Conservation (phyloP, 768 basidiomycete genomes). For the Paxillus rubicundulus region DNA sequence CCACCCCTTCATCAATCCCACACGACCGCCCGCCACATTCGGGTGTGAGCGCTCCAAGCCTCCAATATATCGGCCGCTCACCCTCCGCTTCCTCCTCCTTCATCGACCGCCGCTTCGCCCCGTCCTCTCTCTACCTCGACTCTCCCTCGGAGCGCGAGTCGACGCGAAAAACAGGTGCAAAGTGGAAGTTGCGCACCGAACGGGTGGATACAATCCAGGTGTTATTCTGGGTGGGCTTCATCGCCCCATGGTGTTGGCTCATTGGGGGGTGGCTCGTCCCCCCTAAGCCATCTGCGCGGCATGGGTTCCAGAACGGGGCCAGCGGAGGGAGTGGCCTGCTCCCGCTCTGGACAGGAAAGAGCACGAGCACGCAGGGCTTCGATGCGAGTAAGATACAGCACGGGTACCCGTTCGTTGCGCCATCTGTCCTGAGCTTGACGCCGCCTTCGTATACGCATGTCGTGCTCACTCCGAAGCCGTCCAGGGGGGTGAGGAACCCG, state of each 20-base stretch:
- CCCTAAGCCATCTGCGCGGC: conserved; percentile 13
- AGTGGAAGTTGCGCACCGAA: conserved; percentile 12
- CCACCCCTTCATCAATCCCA: background rate
- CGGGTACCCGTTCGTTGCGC: conserved; percentile 61
- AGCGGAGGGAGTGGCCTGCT: conserved; percentile 39
- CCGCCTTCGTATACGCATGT: conserved; percentile 22
- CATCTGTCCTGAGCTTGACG: conserved; percentile 39
- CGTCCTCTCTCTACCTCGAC: conserved; percentile 39
- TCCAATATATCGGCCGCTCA: conserved; percentile 24
- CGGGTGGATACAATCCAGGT: conserved; percentile 43
- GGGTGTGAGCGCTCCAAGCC: conserved; percentile 23
- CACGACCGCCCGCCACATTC: conserved; percentile 10
- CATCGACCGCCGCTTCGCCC: conserved; percentile 49
- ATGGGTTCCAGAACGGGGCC: conserved; percentile 28
- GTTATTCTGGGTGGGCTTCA: conserved; percentile 74
- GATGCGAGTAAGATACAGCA: conserved; percentile 44
- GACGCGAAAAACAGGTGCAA: conserved; percentile 15
- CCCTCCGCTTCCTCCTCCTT: conserved; percentile 49
- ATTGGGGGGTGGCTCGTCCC: conserved; percentile 69
- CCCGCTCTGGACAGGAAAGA: conserved; percentile 36
- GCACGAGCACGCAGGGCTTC: conserved; percentile 40
- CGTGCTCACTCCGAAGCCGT: conserved; percentile 21
- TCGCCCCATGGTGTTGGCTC: conserved; percentile 73
- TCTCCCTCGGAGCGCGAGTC: conserved; percentile 33
- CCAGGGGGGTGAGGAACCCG: conserved; percentile 25